These are phyloP conservation scores for Phycomyces blakesleeanus DNA, from an alignment of 192 early-diverging fungal species.

Conservation along the genomic window DNA sequence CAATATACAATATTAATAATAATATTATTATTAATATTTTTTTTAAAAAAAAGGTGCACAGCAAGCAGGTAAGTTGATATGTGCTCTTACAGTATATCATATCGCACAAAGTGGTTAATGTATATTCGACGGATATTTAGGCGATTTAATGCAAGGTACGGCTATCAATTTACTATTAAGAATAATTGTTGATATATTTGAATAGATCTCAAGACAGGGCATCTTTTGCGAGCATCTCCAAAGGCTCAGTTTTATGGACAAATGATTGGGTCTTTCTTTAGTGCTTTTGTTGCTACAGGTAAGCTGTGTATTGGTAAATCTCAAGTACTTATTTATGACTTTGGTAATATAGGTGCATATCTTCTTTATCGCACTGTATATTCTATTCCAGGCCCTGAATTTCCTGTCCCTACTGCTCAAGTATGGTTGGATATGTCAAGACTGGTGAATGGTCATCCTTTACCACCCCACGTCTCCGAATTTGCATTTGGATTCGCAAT, in stretches of 20 bases:
- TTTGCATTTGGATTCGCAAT: slow-evolving; percentile 55
- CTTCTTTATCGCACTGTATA: slow-evolving; percentile 67
- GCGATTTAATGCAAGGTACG: slow-evolving; percentile 50
- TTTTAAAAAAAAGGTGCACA: slow-evolving; percentile 48
- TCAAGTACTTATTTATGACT: neutral
- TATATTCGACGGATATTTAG: neutral
- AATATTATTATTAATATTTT: no score
- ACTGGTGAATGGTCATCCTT: slow-evolving; percentile 68
- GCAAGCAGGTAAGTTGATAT: slow-evolving; percentile 42
- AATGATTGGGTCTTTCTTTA: slow-evolving; percentile 72
- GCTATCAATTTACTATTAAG: neutral
- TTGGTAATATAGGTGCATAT: slow-evolving; percentile 42
- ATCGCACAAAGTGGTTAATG: no score
- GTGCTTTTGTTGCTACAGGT: slow-evolving; percentile 64
- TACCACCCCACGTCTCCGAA: slow-evolving; percentile 60
- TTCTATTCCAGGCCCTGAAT: slow-evolving; percentile 63
- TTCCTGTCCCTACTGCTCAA: slow-evolving; percentile 69
- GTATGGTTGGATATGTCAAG: slow-evolving; percentile 79
- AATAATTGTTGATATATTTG: neutral
- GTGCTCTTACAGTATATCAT: neutral
- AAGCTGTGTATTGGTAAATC: neutral
- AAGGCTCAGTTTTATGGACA: slow-evolving; percentile 84
- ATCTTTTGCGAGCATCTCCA: slow-evolving; percentile 76
- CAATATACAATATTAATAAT: no score
- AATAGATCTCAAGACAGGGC: slow-evolving; percentile 82